phyloP scores from a whole-genome alignment of 1,139 yeast genomes.

The Debaryomyces fabryi region DNA sequence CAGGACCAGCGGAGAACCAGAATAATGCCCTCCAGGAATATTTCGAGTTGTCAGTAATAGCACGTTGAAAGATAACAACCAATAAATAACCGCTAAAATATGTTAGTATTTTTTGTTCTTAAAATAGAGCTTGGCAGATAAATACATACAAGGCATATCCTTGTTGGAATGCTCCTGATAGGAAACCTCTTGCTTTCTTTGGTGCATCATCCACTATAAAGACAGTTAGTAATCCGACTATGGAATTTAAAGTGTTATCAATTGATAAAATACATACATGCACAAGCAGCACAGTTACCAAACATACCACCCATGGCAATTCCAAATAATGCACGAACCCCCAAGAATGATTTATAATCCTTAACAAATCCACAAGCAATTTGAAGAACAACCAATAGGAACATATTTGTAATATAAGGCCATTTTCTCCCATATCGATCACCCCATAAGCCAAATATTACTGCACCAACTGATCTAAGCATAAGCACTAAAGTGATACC shows the following conservation, averaged over 20 bases:
- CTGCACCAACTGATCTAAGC: constrained; percentile 71
- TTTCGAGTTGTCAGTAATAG: constrained; percentile 38
- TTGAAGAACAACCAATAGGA: constrained; percentile 56
- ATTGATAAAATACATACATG: constrained; percentile 23
- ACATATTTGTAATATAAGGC: constrained; percentile 58
- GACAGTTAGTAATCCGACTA: background rate
- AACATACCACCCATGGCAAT: constrained; percentile 71
- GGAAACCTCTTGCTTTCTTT: constrained; percentile 58
- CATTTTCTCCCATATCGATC: constrained; percentile 69
- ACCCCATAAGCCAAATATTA: constrained; percentile 61
- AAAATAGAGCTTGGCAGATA: background rate
- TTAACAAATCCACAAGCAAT: constrained; percentile 67
- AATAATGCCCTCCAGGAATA: constrained; percentile 44
- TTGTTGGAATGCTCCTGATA: constrained; percentile 70
- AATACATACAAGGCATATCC: constrained; percentile 53
- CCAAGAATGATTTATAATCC: constrained; percentile 60
- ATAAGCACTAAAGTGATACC: constrained; percentile 72
- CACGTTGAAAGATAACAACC: constrained; percentile 66
- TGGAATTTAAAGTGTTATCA: background rate
- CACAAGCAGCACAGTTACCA: constrained; percentile 68
- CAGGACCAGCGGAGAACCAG: constrained; percentile 49
- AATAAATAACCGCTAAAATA: constrained; percentile 57
- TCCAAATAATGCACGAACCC: constrained; percentile 67
- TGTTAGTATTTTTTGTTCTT: background rate
- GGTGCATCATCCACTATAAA: constrained; percentile 60